These are phyloP conservation scores for Camillea tinctor DNA, from an alignment of 2,329 filamentous ascomycete genomes.

Conservation along the genomic window DNA sequence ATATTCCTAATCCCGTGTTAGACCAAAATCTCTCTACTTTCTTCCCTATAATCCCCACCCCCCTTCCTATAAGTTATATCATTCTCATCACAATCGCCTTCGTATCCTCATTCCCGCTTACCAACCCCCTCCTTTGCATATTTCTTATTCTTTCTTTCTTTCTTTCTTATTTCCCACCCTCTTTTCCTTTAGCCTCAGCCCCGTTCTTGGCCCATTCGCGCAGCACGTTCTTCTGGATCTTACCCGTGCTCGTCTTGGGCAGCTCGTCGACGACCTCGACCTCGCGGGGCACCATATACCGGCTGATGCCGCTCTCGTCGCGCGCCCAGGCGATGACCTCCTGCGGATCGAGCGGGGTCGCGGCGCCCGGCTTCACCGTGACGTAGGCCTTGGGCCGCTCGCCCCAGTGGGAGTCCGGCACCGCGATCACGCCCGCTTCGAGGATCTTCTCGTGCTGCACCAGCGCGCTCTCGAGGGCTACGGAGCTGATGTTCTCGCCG, in stretches of 20 bases:
- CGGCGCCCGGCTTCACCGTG: conserved; percentile 70
- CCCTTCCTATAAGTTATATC: too few species aligned
- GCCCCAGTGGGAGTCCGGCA: conserved; percentile 88
- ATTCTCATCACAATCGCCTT: too few species aligned
- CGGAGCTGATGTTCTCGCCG: conserved; percentile 94
- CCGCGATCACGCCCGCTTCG: conserved; percentile 86
- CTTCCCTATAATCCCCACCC: too few species aligned
- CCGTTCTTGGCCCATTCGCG: conserved; percentile 73
- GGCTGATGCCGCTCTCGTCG: conserved; percentile 74
- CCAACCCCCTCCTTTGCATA: not conserved
- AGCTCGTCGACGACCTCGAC: conserved; percentile 81
- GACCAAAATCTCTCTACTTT: too few species aligned
- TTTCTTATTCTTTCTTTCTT: conserved; percentile 6
- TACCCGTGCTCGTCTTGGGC: conserved; percentile 96
- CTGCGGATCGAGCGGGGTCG: conserved; percentile 56
- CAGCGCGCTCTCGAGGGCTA: conserved; percentile 88
- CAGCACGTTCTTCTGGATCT: conserved; percentile 92
- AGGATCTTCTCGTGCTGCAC: conserved; percentile 84
- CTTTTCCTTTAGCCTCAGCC: conserved; percentile 11
- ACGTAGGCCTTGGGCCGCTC: conserved; percentile 94
- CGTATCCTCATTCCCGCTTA: not conserved
- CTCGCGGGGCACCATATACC: conserved; percentile 80
- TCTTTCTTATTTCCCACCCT: not conserved
- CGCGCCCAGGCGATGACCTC: conserved; percentile 87
- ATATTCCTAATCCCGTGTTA: too few species aligned